Base-by-base conservation (phyloP, 2,329 filamentous ascomycete genomes). In the Pseudogymnoascus sp. region DNA sequence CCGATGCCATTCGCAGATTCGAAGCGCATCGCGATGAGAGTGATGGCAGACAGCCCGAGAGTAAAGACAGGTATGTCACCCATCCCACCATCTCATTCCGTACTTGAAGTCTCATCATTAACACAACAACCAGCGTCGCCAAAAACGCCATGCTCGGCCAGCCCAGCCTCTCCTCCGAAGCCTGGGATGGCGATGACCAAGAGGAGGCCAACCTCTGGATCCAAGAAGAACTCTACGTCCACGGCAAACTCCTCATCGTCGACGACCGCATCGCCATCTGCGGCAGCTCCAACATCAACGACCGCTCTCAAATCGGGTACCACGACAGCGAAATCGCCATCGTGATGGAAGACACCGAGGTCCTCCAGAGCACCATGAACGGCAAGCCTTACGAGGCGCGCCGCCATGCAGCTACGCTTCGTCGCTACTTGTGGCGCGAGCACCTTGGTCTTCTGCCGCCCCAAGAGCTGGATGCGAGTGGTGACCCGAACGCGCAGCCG, bases 211-310 rank as follows among this genome's bases (percentile, higher is more conserved):
- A 88, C 61, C 91, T 95, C 72, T 95, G 94, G 79, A 88, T 97
- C 64, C 93, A 96, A 72, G 94, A 99, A 73, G 93, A 99, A 74
- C 83, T 97, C 1, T 99, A 99, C 73, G 88, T 97, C 58, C 94
- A 99, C 74, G 89, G 86, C 29, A 99, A 97, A 77, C 81, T 97
- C 37, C 82, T 94, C 67, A 93, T 97, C 68, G 89, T 88, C 1
- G 92, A 97, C 72, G 93, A 97, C 73, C 85, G 86, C 61, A 82
- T 91, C 58, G 91, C 90, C 1, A 85, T 97, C 61, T 94, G 91
- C 72, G 91, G 91, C 16, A 92, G 88, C 26, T 91, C 90, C 66
- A 97, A 97, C 74, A 81, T 97, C 69, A 97, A 97, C 73, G 93
- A 97, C 72, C 88, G 93, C 61, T 85, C 90, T 60, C 92, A 96